Evolutionary conservation across 1,139 yeast species (phyloP), one percentile per base, ranked within the genome.

Genomic region (Kurtzmaniella natalensis): DNA sequence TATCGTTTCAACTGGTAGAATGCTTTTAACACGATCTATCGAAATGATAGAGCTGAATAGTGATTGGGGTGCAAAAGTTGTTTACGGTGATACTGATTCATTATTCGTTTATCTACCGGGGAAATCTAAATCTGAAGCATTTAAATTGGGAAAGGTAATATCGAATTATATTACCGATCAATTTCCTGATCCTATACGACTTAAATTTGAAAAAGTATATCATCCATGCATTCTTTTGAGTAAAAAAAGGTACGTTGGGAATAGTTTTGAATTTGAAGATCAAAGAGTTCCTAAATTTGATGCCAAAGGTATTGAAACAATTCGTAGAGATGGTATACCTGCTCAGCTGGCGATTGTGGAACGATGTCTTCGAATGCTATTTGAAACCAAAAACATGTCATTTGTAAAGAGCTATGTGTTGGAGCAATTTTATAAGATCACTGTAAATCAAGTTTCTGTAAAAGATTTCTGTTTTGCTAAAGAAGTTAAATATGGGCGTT

Each of bases 21-120:
- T 89, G 53, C 81, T 88, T 0, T 58, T 92, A 35, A 79, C 78
- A 33, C 68, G 71, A 35, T 83, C 96, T 0, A 81, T 88, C 27
- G 72, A 72, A 3, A 50, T 72, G 34, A 88, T 92, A 36, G 94
- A 87, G 40, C 46, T 53, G 0, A 70, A 76, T 19, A 46, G 48
- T 1, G 52, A 66, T 22, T 85, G 87, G 85, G 89, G 92, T 2
- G 96, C 96, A 0, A 81, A 84, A 47, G 96, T 92, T 0, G 95
- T 92, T 0, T 92, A 92, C 55, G 98, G 98, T 4, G 98, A 92
- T 55, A 92, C 98, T 0, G 98, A 92, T 56, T 85, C 95, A 28
- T 59, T 92, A 35, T 92, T 92, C 67, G 89, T 92, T 2, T 85
- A 86, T 50, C 69, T 92, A 8, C 96, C 96, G 0, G 96, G 96